Evolutionary conservation across 148 eudicot species (phyloP), one percentile per base, ranked within the genome.

Genomic region (Polygonum aviculare): DNA sequence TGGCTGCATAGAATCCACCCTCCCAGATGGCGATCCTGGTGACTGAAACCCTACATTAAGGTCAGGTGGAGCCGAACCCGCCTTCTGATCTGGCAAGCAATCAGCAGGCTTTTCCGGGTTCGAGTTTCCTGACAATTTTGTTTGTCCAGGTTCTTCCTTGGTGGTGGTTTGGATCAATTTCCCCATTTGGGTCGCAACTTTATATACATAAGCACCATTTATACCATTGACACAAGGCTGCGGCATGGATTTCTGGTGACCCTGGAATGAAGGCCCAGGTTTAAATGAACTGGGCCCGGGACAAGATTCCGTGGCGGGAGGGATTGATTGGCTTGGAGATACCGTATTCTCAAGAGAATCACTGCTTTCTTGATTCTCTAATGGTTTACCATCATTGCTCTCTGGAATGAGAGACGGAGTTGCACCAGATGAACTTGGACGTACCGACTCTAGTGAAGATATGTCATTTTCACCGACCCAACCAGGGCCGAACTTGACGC

Each of bases 381-480:
- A 75, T 44, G 81, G 51, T 21, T 18, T 49, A 19, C 69, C 57
- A 50, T 31, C 75, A 75, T 26, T 40, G 55, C 83, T 54, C 41
- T 83, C 80, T 10, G 36, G 39, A 6, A 41, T 35, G 78, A 36
- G 52, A 21, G 69, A 67, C 69, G 73, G 36, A 39, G 83, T 72
- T 36, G 76, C 50, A 21, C 77, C 4, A 39, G 74, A 40, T 62
- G 82, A 60, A 57, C 45, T 55, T 69, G 78, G 79, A 74, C 21
- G 69, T 36, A 45, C 21, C n/a, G 81, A 69, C 18, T 47, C 31
- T 57, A 65, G 9, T 50, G 75, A 73, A 73, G 74, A 73, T 59
- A 77, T 78, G 22, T 86, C 93, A 77, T 81, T 78, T 73, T 90
- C 97, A 60, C 88, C 96, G 7, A 92, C 94, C 91, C 97, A 92